Base-by-base conservation (phyloP, 2,329 filamentous ascomycete species). In the Aureobasidium sp. region DNA sequence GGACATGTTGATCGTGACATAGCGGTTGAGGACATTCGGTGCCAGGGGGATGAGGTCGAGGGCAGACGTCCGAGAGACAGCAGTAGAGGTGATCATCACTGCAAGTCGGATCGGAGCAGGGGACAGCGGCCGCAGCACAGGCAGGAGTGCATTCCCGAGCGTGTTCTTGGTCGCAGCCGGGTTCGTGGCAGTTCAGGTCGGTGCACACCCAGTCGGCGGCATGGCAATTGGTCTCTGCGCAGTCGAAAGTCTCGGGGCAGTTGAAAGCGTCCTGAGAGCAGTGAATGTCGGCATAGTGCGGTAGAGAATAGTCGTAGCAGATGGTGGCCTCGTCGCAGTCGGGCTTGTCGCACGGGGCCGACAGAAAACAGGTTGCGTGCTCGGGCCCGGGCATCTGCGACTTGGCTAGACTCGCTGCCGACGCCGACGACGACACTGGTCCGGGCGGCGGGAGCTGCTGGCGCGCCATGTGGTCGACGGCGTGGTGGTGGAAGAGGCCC, bases 321-420 rank as follows among this genome's bases (percentile, higher is more conserved):
- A 60, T 62, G 31, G 56, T 63, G 14, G 63, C 42, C n/a, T 66
- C 64, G 14, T 70, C 68, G 62, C 70, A 76, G 58, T 72, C 68
- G 31, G 74, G 73, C 62, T 76, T 73, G 60, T 68, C 73, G 65
- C 74, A 75, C 29, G 60, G 49, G 14, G 59, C 45, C 37, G 60
- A 61, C 27, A 61, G n/a, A 48, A 47, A 53, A 50, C 60, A 61
- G 5, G 19, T 29, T 19, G 31, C 54, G 31, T 58, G 54, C 6
- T 58, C 54, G 33, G 31, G 22, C n/a, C 27, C 53, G 17, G 39
- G 27, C 52, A 27, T 44, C 22, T 33, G 31, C 9, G 42, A 19
- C 42, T 22, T 27, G 11, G n/a, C 6, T 15, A 33, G 6, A n/a
- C 37, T 12, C 14, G 35, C 15, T 5, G 50, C 50, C 50, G 50